phyloP scores from a whole-genome alignment of 805 yeast genomes.

The Candida pini region DNA sequence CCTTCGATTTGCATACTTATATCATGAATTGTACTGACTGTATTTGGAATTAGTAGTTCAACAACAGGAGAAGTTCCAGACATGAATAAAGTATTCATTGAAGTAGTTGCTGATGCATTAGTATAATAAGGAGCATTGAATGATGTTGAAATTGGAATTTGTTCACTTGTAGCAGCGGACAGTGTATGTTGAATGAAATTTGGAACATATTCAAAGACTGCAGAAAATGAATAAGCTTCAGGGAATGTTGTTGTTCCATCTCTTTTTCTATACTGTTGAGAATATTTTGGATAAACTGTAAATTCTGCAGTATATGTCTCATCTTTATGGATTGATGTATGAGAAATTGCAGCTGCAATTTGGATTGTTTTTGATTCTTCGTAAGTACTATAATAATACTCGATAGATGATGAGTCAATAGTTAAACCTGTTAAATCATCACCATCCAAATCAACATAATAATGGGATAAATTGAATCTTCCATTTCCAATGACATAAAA shows the following conservation, averaged over 20 bases:
- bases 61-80: neutral
- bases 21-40: neutral
- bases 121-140: neutral
- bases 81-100: no score
- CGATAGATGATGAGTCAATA: neutral
- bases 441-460: neutral
- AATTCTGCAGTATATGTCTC: neutral
- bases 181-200: neutral
- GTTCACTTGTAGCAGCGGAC: neutral
- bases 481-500: neutral
- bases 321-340: neutral
- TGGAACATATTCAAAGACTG: slow-evolving; percentile 1
- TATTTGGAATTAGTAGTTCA: neutral
- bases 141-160: neutral
- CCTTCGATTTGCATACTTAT: neutral
- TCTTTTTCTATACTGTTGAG: neutral
- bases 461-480: neutral
- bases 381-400: neutral
- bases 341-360: neutral
- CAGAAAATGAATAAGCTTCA: slow-evolving; percentile 1
- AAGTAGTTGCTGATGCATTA: neutral
- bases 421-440: neutral
- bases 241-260: neutral
- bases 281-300: neutral
- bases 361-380: neutral